Conservation (phyloP, 106 monocot genomes). For the Dendrobium chrysotoxum region DNA sequence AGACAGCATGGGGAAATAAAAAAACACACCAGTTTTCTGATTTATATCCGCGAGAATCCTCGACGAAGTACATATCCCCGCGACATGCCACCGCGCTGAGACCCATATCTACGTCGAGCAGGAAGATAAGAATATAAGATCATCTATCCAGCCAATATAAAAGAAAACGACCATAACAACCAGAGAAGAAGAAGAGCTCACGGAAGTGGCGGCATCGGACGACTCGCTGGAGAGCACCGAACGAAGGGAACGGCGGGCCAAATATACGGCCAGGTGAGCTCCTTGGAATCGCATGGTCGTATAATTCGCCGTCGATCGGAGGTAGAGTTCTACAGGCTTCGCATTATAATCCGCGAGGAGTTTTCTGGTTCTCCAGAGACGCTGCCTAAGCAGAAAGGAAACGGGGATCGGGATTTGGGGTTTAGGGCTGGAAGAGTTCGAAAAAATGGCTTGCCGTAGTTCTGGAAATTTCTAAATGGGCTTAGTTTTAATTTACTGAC, state of each 20-base stretch:
- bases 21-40: constrained; percentile 20
- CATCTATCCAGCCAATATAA: not conserved
- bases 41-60: constrained; percentile 6
- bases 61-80: constrained; percentile 31
- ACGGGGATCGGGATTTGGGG: not conserved
- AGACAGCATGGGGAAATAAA: not conserved
- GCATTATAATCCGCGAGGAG: not conserved
- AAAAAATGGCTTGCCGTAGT: too few relatives aligned
- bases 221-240: constrained; percentile 11
- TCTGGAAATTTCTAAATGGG: not conserved
- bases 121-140: not conserved
- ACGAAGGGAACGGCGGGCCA: constrained; percentile 24
- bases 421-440: too few relatives aligned
- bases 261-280: constrained; percentile 22
- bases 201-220: constrained; percentile 5
- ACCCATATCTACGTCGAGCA: constrained; percentile 9
- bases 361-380: not conserved
- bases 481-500: not conserved
- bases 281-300: constrained; percentile 27
- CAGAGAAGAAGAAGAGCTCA: constrained; percentile 8
- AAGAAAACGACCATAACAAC: not conserved
- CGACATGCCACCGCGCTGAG: constrained; percentile 11
- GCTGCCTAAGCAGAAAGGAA: not conserved
- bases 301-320: not conserved
- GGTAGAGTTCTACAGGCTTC: constrained; percentile 1